Conservation (phyloP, 495 filamentous ascomycete species). For the Podospora comata region DNA sequence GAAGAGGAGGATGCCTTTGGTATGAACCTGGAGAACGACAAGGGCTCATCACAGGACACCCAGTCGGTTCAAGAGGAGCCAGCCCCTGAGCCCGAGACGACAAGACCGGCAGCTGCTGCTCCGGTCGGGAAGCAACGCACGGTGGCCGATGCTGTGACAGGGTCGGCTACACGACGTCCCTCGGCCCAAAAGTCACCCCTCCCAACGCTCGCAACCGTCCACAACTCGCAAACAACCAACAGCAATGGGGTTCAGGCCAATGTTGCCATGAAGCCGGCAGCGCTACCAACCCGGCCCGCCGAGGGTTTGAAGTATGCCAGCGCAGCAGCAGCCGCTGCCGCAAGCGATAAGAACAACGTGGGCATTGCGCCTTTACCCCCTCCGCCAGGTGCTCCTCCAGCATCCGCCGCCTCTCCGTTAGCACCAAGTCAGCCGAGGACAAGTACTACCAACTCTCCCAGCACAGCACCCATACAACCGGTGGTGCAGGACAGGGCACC, state of each 20-base stretch:
- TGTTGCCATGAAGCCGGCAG: slow-evolving; percentile 81
- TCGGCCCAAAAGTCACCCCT: slow-evolving; percentile 92
- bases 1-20: slow-evolving; percentile 87
- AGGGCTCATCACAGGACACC: slow-evolving; percentile 89
- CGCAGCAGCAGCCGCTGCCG: slow-evolving; percentile 89
- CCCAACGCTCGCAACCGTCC: slow-evolving; percentile 82
- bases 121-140: slow-evolving; percentile 51
- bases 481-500: slow-evolving; percentile 38
- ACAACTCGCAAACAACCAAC: slow-evolving; percentile 60
- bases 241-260: slow-evolving; percentile 54
- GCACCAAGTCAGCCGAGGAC: slow-evolving; percentile 41
- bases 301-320: slow-evolving; percentile 96
- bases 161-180: slow-evolving; percentile 63
- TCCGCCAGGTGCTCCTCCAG: slow-evolving; percentile 57
- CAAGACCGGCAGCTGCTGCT: slow-evolving; percentile 46
- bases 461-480: slow-evolving; percentile 38
- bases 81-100: slow-evolving; percentile 56
- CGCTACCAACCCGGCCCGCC: slow-evolving; percentile 75
- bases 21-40: slow-evolving; percentile 76
- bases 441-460: slow-evolving; percentile 48
- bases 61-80: slow-evolving; percentile 87
- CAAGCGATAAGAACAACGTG: slow-evolving; percentile 90
- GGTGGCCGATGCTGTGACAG: slow-evolving; percentile 47
- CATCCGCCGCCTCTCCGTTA: slow-evolving; percentile 46
- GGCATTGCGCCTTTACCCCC: slow-evolving; percentile 92